Conservation (phyloP, 495 filamentous ascomycete genomes). For the Hypomontagnella monticulosa region DNA sequence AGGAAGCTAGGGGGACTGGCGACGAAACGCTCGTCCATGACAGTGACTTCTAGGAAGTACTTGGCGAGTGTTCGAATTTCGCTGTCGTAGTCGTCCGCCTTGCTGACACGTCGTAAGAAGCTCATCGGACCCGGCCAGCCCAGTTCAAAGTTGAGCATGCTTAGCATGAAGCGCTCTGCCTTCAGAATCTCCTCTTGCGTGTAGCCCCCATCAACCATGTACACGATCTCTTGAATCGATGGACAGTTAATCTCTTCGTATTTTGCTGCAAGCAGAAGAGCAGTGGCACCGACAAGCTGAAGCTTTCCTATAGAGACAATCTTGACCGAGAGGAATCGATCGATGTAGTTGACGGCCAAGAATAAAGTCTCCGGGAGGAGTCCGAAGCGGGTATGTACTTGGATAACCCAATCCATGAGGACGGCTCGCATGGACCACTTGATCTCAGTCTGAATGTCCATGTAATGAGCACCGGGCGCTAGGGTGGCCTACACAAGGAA, state of each 20-base stretch:
- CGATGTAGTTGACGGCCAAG: conserved; percentile 92
- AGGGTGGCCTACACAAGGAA: conserved; percentile 68
- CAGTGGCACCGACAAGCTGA: conserved; percentile 95
- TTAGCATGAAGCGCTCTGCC: conserved; percentile 97
- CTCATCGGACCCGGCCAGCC: conserved; percentile 99
- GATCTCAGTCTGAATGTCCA: conserved; percentile 96
- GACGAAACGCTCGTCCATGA: conserved; percentile 99
- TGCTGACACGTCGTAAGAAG: conserved; percentile 95
- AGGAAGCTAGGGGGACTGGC: conserved; percentile 87
- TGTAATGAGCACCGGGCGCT: conserved; percentile 89
- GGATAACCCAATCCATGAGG: conserved; percentile 97
- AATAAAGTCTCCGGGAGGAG: conserved; percentile 95
- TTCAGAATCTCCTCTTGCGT: conserved; percentile 91
- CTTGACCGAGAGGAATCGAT: conserved; percentile 94
- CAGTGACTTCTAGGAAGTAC: conserved; percentile 95
- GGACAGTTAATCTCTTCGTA: conserved; percentile 99
- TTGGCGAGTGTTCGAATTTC: conserved; percentile 96
- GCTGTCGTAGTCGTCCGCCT: conserved; percentile 96
- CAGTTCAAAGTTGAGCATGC: conserved; percentile 91
- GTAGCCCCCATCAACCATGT: conserved; percentile 97
- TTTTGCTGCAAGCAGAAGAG: conserved; percentile 95
- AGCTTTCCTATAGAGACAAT: conserved; percentile 94
- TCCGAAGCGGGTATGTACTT: conserved; percentile 91
- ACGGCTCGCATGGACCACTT: conserved; percentile 99
- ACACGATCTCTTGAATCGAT: conserved; percentile 92